These are phyloP conservation scores for Acanthamoeba culbertsoni DNA, from an alignment of 208 protist genomes.

Conservation along the genomic window DNA sequence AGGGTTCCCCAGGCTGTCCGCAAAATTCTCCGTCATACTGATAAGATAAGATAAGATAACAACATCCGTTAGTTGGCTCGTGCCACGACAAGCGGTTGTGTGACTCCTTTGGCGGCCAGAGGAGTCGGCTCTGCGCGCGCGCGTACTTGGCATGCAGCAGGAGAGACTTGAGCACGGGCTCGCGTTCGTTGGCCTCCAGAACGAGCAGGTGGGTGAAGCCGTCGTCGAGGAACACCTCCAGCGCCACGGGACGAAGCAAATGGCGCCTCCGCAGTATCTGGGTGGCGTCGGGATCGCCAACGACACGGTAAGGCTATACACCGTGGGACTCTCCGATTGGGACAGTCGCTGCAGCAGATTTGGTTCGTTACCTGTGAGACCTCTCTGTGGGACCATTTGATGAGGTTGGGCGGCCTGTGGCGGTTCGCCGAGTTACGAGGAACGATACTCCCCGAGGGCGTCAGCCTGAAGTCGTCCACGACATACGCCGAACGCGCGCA, in stretches of 20 bases:
- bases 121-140: no score
- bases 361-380: slow-evolving; percentile 1
- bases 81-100: no score
- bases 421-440: background rate
- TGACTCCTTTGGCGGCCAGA: no score
- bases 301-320: no score
- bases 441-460: background rate
- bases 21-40: background rate
- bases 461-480: slow-evolving; percentile 1
- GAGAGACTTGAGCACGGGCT: slow-evolving; percentile 5
- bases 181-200: slow-evolving; percentile 6
- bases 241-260: slow-evolving; percentile 9
- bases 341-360: no score
- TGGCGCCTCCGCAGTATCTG: slow-evolving; percentile 6
- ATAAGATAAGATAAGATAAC: background rate
- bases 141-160: background rate
- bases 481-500: background rate
- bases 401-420: background rate
- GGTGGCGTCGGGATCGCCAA: no score
- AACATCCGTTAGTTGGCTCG: background rate
- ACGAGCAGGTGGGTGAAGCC: slow-evolving; percentile 44
- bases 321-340: no score
- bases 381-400: slow-evolving; percentile 25
- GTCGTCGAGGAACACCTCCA: slow-evolving; percentile 54
- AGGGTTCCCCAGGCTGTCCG: background rate